Conservation (phyloP, 176 grass and related monocot genomes). For the Carex littledalei region DNA sequence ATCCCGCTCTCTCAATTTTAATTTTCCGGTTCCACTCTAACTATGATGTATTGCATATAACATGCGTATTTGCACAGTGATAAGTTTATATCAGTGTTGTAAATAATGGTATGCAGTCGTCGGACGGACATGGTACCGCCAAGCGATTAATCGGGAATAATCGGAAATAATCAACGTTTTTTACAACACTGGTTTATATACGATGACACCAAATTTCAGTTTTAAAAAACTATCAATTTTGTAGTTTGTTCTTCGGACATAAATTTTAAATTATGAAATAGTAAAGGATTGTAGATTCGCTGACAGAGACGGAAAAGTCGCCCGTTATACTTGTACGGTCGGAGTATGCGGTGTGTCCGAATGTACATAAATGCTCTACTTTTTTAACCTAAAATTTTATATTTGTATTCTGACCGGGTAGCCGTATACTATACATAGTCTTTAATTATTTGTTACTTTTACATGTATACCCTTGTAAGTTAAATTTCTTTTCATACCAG, state of each 20-base stretch:
- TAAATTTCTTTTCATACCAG: neutral
- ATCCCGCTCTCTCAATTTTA: too few species aligned
- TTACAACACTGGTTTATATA: too few species aligned
- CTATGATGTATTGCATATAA: too few species aligned
- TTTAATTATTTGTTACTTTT: neutral
- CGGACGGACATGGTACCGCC: too few species aligned
- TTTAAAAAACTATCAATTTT: neutral
- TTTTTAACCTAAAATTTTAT: neutral
- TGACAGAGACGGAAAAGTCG: neutral
- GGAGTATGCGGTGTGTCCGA: conserved; percentile 1
- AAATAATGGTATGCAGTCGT: too few species aligned
- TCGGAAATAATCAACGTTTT: too few species aligned
- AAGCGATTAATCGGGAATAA: too few species aligned
- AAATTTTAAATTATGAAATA: neutral
- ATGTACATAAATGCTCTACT: conserved; percentile 3
- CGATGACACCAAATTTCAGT: too few species aligned
- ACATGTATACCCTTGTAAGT: neutral
- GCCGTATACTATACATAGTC: neutral
- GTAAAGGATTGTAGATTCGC: neutral
- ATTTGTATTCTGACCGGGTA: neutral
- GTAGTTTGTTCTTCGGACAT: neutral
- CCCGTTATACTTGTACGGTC: neutral
- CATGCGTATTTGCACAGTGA: too few species aligned
- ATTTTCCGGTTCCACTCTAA: too few species aligned
- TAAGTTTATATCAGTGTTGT: too few species aligned